Percentiles rank a stretch among this genome's conserved stretches.
These are phyloP conservation scores for Corniculantispora saksenae DNA, from an alignment of 2,329 filamentous ascomycete genomes.

Conservation along the genomic window DNA sequence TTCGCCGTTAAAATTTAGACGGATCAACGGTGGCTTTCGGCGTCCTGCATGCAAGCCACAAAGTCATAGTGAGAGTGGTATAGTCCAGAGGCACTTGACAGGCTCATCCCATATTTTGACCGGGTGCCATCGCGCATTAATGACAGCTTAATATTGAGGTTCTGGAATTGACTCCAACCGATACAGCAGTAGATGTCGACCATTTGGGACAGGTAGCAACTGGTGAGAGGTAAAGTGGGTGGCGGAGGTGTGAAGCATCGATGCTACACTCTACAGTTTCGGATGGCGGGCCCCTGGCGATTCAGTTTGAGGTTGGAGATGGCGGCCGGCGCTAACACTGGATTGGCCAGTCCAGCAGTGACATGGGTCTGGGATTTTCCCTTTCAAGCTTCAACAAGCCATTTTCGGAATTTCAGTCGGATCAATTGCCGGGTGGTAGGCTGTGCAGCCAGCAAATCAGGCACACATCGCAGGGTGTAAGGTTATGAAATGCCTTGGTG, in stretches of 20 bases:
- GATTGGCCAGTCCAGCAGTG: neutral
- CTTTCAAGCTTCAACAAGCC: neutral
- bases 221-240: slow-evolving; percentile 20
- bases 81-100: neutral
- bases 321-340: slow-evolving; percentile 1
- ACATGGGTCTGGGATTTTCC: neutral
- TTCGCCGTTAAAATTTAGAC: neutral
- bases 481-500: neutral
- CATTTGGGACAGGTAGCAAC: slow-evolving; percentile 2
- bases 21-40: slow-evolving; percentile 4
- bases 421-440: neutral
- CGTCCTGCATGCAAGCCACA: slow-evolving; percentile 1
- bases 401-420: neutral
- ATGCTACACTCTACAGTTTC: slow-evolving; percentile 51
- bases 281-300: slow-evolving; percentile 27
- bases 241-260: slow-evolving; percentile 43
- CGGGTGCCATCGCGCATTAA: slow-evolving; percentile 1
- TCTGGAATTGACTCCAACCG: neutral
- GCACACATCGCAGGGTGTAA: neutral
- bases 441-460: neutral
- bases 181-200: neutral
- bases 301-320: slow-evolving; percentile 17
- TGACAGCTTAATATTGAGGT: neutral
- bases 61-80: too few species aligned
- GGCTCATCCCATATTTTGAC: neutral